Evolutionary conservation across 1,284 basidiomycete species (phyloP), one percentile per base, ranked within the genome.

Genomic region (Ustanciosporium gigantosporum): DNA sequence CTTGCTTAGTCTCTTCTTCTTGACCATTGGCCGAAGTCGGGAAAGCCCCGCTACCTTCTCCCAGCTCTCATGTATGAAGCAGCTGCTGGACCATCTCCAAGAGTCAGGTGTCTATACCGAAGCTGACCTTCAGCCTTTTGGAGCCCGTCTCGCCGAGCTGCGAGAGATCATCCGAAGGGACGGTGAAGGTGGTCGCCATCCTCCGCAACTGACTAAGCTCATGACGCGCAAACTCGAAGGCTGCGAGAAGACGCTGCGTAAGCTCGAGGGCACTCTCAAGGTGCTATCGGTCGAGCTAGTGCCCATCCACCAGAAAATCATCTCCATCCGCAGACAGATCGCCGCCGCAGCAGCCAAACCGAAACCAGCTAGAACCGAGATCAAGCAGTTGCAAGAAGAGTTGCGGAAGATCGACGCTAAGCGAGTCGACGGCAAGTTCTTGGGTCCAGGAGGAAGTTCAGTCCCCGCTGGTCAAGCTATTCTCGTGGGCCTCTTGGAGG

Each of bases 371-470:
- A 91, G 91, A 78, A 81, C 87, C 7, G 94, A 96, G 78, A 84
- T 95, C 62, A 93, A 94, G 80, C 87, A 88, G 24, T 80, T 97
- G 37, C 84, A 90, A 55, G 92, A 97, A 76, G 94, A 98, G 78
- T 82, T 99, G 51, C 85, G 94, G 52, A 91, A 89, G 80, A 95
- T 98, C 86, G 89, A 77, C 23, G 51, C 64, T 29, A 90, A 91
- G 80, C 89, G 94, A 14, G 90, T 94, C 6, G 91, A 97, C 73
- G 92, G 93, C 47, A 95, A 95, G 79, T 97, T 96, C 80, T 82
- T 96, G 20, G 91, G 91, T 3, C 91, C 91, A 11, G 90, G 90
- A 16, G 93, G 92, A 31, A 81, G 82, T 5, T 87, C 85, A 32
- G 88, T 96, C 0, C 91, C 93, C 11, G 84, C 88, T 36, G 94